Evolutionary conservation across 352 stramenopile species (phyloP).

Genomic region (Pythium oligandrum): DNA sequence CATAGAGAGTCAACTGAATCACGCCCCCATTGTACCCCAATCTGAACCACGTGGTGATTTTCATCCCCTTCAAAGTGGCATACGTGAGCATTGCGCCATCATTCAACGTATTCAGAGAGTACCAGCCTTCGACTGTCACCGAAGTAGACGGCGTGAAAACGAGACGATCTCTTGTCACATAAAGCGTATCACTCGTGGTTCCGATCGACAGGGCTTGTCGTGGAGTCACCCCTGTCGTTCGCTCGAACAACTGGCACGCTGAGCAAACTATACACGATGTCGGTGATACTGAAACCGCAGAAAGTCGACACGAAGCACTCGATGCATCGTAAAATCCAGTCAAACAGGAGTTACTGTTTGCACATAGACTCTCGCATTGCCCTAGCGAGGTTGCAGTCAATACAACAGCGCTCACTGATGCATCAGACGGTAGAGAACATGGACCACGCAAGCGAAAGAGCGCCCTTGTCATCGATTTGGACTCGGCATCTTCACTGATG

Average conservation of each 20-base stretch:
- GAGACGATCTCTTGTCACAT: constrained; percentile 16
- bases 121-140: constrained; percentile 26
- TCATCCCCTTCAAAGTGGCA: constrained; percentile 6
- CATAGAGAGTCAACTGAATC: constrained; percentile 20
- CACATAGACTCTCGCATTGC: constrained; percentile 11
- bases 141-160: constrained; percentile 5
- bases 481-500: constrained; percentile 15
- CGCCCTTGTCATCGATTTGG: neutral
- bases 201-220: neutral
- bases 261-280: constrained; percentile 5
- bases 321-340: constrained; percentile 14
- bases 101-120: constrained; percentile 8
- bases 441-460: constrained; percentile 13
- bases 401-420: neutral
- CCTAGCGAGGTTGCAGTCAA: constrained; percentile 10
- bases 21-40: constrained; percentile 15
- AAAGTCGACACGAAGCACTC: constrained; percentile 9
- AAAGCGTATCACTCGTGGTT: constrained; percentile 6
- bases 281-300: neutral
- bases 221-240: neutral
- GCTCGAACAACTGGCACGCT: constrained; percentile 16
- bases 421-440: constrained; percentile 4
- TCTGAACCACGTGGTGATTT: constrained; percentile 6
- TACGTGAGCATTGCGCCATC: constrained; percentile 29
- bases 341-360: neutral